Evolutionary conservation across 2,329 filamentous ascomycete genomes (phyloP).

Genomic region (Parascedosporium putredinis): DNA sequence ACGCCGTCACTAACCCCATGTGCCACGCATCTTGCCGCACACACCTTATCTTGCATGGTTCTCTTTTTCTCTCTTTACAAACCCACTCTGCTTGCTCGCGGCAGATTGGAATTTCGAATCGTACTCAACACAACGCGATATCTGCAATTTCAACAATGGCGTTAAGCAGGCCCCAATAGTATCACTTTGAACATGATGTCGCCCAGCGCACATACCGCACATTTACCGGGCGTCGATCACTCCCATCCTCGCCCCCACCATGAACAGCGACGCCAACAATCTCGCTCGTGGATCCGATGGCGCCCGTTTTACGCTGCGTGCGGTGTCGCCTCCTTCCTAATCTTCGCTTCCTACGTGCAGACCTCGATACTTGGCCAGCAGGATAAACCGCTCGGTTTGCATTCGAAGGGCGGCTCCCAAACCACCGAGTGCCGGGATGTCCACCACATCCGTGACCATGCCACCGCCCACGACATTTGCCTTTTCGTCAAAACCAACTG

Average conservation of each 20-base stretch:
- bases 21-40: background rate
- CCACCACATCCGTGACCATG: no score
- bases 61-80: background rate
- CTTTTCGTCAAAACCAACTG: constrained; percentile 76
- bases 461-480: constrained; percentile 75
- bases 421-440: constrained; percentile 65
- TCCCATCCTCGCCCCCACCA: no score
- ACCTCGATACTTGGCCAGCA: constrained; percentile 11
- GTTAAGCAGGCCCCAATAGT: background rate
- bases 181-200: background rate
- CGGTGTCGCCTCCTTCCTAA: constrained; percentile 34
- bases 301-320: constrained; percentile 40
- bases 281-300: constrained; percentile 21
- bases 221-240: no score
- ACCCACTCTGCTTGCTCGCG: no score
- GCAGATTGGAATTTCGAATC: background rate
- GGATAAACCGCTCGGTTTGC: background rate
- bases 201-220: background rate
- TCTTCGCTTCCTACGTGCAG: constrained; percentile 32
- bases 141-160: background rate
- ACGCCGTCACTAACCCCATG: no score
- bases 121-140: background rate
- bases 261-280: no score
- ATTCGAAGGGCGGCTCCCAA: background rate
- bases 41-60: background rate